Conservation (phyloP, 2,329 filamentous ascomycete species). For the Neonectria faginata region DNA sequence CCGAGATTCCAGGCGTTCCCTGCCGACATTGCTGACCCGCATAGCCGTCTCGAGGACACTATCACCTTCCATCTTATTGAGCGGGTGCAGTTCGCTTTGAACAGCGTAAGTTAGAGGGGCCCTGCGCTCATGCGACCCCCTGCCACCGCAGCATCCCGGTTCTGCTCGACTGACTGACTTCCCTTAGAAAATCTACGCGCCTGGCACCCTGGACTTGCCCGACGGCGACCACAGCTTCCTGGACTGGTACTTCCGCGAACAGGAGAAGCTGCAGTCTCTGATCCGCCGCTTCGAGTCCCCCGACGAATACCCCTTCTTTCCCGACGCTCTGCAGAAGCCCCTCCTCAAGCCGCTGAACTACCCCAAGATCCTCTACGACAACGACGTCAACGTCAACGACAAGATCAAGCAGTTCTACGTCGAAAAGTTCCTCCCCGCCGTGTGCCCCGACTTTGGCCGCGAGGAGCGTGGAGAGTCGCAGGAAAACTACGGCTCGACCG, state of each 20-base stretch:
- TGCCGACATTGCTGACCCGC: conserved; percentile 27
- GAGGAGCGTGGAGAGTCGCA: conserved; percentile 85
- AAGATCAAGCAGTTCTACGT: conserved; percentile 90
- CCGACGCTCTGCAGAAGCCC: conserved; percentile 79
- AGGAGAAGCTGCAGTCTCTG: conserved; percentile 90
- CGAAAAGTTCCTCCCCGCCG: conserved; percentile 82
- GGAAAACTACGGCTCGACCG: conserved; percentile 95
- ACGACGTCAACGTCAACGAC: conserved; percentile 90
- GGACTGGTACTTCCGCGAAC: conserved; percentile 92
- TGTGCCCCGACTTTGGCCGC: conserved; percentile 82
- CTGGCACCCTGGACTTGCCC: conserved; percentile 84
- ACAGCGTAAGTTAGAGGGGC: conserved; percentile 58
- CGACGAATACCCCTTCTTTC: conserved; percentile 98
- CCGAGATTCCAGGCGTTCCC: conserved; percentile 2
- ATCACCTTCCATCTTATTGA: conserved; percentile 98
- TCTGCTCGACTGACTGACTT: conserved; percentile 28
- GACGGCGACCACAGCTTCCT: conserved; percentile 81
- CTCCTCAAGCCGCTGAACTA: conserved; percentile 91
- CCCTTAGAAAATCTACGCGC: conserved; percentile 78
- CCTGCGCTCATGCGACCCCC: conserved; percentile 31
- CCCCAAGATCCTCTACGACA: conserved; percentile 86
- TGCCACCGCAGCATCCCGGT: conserved; percentile 22
- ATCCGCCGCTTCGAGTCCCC: conserved; percentile 96
- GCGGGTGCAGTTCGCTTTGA: conserved; percentile 95
- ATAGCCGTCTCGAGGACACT: conserved; percentile 93